Conservation (phyloP, 176 grass and related monocot species). For the Luzula sylvatica region DNA sequence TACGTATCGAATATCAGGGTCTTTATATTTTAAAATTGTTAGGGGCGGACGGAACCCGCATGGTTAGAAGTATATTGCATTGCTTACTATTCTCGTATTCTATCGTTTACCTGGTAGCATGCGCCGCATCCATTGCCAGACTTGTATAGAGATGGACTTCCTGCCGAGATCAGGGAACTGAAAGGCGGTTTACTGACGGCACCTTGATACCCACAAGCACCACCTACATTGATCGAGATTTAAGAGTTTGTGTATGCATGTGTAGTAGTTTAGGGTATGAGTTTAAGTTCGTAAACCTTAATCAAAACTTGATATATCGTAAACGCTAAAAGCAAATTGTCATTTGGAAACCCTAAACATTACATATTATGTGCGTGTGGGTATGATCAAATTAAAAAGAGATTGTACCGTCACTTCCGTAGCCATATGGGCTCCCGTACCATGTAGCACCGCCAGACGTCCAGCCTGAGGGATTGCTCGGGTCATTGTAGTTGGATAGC, state of each 20-base stretch:
- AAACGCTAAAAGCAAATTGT: neutral
- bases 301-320: neutral
- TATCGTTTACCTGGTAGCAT: slow-evolving; percentile 71
- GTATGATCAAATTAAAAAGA: neutral
- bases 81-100: neutral
- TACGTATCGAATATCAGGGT: slow-evolving; percentile 5
- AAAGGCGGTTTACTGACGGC: slow-evolving; percentile 45
- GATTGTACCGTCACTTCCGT: slow-evolving; percentile 21
- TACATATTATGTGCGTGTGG: neutral
- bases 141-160: slow-evolving; percentile 55
- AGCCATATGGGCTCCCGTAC: slow-evolving; percentile 22
- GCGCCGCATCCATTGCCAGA: slow-evolving; percentile 71
- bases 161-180: slow-evolving; percentile 61
- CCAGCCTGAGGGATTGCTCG: slow-evolving; percentile 1
- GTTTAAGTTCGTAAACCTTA: neutral
- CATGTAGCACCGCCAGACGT: slow-evolving; percentile 1
- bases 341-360: too few relatives aligned
- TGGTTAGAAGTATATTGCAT: neutral
- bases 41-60: slow-evolving; percentile 10
- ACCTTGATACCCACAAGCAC: slow-evolving; percentile 70
- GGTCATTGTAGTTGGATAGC: neutral
- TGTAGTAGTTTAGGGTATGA: too few relatives aligned
- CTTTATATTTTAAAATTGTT: slow-evolving; percentile 20
- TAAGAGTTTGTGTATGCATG: neutral
- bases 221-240: slow-evolving; percentile 33